Percentiles rank a stretch among this genome's conserved stretches.
Conservation (phyloP, 106 monocot species). For the Platanthera guangdongensis region DNA sequence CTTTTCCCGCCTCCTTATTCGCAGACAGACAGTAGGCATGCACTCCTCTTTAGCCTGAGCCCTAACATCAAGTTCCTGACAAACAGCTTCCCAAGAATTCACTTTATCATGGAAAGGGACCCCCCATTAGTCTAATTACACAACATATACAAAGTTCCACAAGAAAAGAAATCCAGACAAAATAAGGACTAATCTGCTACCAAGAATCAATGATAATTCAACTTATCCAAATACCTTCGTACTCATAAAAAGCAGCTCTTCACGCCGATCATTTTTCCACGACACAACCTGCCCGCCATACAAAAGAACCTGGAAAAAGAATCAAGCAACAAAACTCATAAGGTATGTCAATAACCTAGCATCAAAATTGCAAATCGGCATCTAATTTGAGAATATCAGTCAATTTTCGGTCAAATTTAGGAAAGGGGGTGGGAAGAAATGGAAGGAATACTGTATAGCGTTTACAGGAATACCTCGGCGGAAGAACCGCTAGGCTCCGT, state of each 20-base stretch:
- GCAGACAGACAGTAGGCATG: too few relatives aligned
- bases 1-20: too few relatives aligned
- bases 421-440: not conserved
- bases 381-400: not conserved
- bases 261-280: constrained; percentile 54
- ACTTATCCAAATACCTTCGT: constrained; percentile 35
- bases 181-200: not conserved
- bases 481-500: constrained; percentile 23
- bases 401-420: not conserved
- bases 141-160: not conserved
- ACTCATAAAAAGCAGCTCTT: constrained; percentile 52
- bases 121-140: not conserved
- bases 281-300: constrained; percentile 61
- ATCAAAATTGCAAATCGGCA: not conserved
- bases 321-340: not conserved
- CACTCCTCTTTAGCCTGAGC: too few relatives aligned
- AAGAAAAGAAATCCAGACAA: not conserved
- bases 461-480: constrained; percentile 9
- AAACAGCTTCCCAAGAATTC: not conserved
- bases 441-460: not conserved
- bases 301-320: constrained; percentile 34
- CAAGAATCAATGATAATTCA: not conserved
- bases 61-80: too few relatives aligned
- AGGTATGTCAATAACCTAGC: not conserved
- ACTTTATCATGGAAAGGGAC: not conserved